Evolutionary conservation across 1,139 yeast species (phyloP), one percentile per base, ranked within the genome.

Genomic region (Pichia sp.): DNA sequence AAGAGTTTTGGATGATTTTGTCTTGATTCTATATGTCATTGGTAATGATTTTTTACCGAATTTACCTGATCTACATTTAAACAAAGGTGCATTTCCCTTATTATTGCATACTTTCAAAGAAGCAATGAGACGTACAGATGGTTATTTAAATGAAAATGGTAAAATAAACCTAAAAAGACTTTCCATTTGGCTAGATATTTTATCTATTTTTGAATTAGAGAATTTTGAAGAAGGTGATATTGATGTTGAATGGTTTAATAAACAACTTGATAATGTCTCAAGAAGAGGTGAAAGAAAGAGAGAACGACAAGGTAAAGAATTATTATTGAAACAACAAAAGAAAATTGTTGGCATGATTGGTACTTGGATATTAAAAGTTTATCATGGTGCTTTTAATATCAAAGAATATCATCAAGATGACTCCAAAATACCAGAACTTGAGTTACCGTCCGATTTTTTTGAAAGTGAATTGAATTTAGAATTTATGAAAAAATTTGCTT

Each of bases 41-140:
- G 99, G 99, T 58, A 94, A 94, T 61, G 99, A 94, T 74, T 94
- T 94, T 78, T 75, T 94, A 59, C 98, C 99, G n/a, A 87, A 92
- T 61, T 74, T 94, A 57, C 98, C 99, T 1, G 96, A 90, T 63
- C 71, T 94, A 58, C 89, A 87, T 63, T 77, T 94, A 56, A 90
- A 89, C 60, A 92, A 90, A 57, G 97, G 97, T 56, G 98, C 98
- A 0, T 84, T 94, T 68, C 96, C 97, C 12, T 75, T 89, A 35
- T 74, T 94, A 57, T 71, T 92, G 55, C 86, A 82, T 52, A 84
- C 96, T 12, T 92, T 94, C 68, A 92, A 89, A 61, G 82, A 82
- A 58, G 80, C 90, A 24, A 71, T 92, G 59, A 74, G 76, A 54
- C 76, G 75, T 50, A 69, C 81, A 46, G 95, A 87, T 61, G 96